Evolutionary conservation across 2,329 filamentous ascomycete genomes (phyloP).

Genomic region (Penicillium nordicum): DNA sequence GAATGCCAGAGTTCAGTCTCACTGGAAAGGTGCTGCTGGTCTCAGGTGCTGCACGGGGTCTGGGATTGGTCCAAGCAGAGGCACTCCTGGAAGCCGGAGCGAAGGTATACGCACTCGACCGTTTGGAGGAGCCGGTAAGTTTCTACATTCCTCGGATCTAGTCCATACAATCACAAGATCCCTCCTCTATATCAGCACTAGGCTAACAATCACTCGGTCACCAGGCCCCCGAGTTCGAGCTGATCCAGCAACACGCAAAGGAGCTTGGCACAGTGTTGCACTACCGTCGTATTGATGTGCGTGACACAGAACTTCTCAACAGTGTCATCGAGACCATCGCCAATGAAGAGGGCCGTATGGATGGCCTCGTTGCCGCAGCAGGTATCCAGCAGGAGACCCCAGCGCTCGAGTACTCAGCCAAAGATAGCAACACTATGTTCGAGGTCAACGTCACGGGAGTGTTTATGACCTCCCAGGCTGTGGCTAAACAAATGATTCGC

Average conservation of each 20-base stretch:
- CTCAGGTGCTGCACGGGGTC: conserved; percentile 67
- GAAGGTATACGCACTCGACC: conserved; percentile 48
- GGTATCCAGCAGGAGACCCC: conserved; percentile 76
- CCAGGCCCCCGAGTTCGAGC: conserved; percentile 58
- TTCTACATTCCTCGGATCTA: neutral
- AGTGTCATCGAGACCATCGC: conserved; percentile 66
- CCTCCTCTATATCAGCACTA: neutral
- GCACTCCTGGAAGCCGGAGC: conserved; percentile 73
- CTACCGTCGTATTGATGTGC: conserved; percentile 78
- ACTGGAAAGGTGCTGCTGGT: conserved; percentile 67
- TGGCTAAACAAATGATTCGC: conserved; percentile 61
- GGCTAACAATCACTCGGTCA: neutral
- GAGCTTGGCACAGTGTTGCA: conserved; percentile 66
- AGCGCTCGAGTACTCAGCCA: conserved; percentile 70
- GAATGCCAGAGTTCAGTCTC: conserved; percentile 72
- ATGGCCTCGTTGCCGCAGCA: conserved; percentile 73
- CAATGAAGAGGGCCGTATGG: conserved; percentile 65
- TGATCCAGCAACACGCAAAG: conserved; percentile 61
- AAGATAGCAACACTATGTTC: conserved; percentile 62
- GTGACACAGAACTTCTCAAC: conserved; percentile 66
- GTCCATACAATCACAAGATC: neutral
- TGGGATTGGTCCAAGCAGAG: conserved; percentile 71
- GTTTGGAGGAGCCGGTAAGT: conserved; percentile 40
- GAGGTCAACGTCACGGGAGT: conserved; percentile 60
- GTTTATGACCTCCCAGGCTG: conserved; percentile 63